Conservation (phyloP, 2,329 filamentous ascomycete genomes). For the Fusarium decemcellulare region DNA sequence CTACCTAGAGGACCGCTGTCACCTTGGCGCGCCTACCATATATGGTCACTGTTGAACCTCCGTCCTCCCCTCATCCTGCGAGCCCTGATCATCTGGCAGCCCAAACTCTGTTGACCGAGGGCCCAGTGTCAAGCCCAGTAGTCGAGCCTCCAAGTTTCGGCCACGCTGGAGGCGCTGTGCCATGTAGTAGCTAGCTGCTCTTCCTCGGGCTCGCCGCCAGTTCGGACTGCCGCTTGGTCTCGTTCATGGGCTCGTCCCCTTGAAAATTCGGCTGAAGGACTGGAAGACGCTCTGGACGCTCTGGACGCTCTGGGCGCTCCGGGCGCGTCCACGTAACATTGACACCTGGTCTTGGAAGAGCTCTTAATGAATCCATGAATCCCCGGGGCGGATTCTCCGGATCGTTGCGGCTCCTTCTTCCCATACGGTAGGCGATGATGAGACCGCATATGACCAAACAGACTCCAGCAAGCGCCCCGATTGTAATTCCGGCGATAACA, state of each 20-base stretch:
- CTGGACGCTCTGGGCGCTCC: background rate
- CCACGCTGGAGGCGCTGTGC: too few species aligned
- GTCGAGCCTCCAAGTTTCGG: too few species aligned
- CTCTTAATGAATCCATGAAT: background rate
- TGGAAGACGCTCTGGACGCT: background rate
- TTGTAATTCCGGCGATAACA: background rate
- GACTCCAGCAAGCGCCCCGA: background rate
- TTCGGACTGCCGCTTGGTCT: too few species aligned
- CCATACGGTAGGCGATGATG: background rate
- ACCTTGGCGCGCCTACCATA: too few species aligned
- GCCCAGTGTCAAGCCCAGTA: too few species aligned
- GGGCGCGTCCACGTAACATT: background rate
- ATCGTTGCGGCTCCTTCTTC: background rate
- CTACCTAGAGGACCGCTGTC: too few species aligned
- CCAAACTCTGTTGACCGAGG: too few species aligned
- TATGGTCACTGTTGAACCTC: too few species aligned
- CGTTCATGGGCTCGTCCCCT: background rate
- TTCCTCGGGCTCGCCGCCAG: too few species aligned
- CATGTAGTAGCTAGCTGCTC: too few species aligned
- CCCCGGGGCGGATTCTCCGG: background rate
- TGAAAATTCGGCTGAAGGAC: background rate
- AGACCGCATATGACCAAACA: background rate
- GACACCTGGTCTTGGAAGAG: background rate
- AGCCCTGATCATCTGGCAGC: too few species aligned
- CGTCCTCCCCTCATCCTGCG: too few species aligned